phyloP scores from a whole-genome alignment of 2,329 filamentous ascomycete species.

The Botrytis hyacinthi region DNA sequence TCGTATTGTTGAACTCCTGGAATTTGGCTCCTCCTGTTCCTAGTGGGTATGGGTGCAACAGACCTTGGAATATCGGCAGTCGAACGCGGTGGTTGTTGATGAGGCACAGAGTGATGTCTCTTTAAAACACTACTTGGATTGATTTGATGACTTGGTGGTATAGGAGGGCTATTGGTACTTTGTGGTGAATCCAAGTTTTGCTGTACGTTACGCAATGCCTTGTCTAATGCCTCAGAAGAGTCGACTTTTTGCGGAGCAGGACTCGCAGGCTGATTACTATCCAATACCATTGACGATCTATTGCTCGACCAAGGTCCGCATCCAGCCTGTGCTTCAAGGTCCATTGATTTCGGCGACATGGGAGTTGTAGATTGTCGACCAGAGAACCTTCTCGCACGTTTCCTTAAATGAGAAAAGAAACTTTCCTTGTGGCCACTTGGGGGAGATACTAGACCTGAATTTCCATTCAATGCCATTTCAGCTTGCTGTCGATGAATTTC shows the following conservation, averaged over 20 bases:
- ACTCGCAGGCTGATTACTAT: slow-evolving; percentile 48
- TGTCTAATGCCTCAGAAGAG: slow-evolving; percentile 60
- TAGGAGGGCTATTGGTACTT: slow-evolving; percentile 40
- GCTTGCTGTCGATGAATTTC: slow-evolving; percentile 89
- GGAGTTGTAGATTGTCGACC: slow-evolving; percentile 78
- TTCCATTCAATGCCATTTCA: slow-evolving; percentile 80
- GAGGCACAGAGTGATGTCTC: slow-evolving; percentile 63
- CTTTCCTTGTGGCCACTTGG: slow-evolving; percentile 83
- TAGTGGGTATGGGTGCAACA: slow-evolving; percentile 66
- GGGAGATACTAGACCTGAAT: slow-evolving; percentile 71
- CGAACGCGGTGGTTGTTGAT: slow-evolving; percentile 53
- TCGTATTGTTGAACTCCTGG: slow-evolving; percentile 80
- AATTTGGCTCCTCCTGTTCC: slow-evolving; percentile 76
- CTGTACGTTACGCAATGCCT: slow-evolving; percentile 54
- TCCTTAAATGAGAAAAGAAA: slow-evolving; percentile 96
- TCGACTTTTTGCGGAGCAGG: slow-evolving; percentile 51
- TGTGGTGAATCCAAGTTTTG: slow-evolving; percentile 47
- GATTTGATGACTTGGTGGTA: slow-evolving; percentile 54
- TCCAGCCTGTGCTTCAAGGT: slow-evolving; percentile 88
- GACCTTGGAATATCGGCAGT: slow-evolving; percentile 58
- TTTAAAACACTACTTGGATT: slow-evolving; percentile 55
- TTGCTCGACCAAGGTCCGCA: slow-evolving; percentile 88
- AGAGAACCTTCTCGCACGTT: slow-evolving; percentile 87
- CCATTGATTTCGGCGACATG: slow-evolving; percentile 75
- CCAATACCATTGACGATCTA: slow-evolving; percentile 78